Conservation (phyloP, 2,329 filamentous ascomycete species). For the Myriangium duriaei region DNA sequence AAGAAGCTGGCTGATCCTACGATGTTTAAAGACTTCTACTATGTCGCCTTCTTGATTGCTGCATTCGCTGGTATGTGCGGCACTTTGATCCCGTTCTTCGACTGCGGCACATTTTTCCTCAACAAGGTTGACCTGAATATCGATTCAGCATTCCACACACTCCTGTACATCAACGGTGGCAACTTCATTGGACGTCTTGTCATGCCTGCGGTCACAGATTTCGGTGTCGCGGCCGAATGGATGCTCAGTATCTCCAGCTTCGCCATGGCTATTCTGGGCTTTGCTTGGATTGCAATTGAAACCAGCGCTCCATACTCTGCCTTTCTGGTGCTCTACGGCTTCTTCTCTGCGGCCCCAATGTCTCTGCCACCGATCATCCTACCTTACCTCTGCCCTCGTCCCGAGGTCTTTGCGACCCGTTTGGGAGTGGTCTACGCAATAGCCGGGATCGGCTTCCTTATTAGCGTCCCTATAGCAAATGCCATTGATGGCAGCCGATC, state of each 20-base stretch:
- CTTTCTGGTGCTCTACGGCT: conserved; percentile 24
- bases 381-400: conserved; percentile 21
- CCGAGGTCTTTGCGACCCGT: conserved; percentile 21
- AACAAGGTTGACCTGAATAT: background rate
- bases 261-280: conserved; percentile 20
- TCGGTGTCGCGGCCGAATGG: conserved; percentile 43
- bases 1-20: conserved; percentile 32
- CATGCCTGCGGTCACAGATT: conserved; percentile 47
- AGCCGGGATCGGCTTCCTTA: conserved; percentile 22
- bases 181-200: conserved; percentile 47
- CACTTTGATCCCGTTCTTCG: conserved; percentile 42
- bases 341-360: conserved; percentile 24
- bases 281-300: conserved; percentile 20
- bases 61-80: conserved; percentile 38
- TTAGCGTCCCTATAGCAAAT: conserved; percentile 23
- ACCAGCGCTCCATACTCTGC: conserved; percentile 16
- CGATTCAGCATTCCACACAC: conserved; percentile 48
- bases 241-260: conserved; percentile 34
- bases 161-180: conserved; percentile 55
- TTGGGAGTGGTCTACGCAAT: conserved; percentile 25
- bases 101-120: conserved; percentile 46
- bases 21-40: conserved; percentile 34
- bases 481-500: conserved; percentile 10
- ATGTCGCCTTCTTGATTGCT: conserved; percentile 34
- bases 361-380: conserved; percentile 21